Conservation (phyloP, 169 alveolate genomes). For the Cryptosporidium parvum region DNA sequence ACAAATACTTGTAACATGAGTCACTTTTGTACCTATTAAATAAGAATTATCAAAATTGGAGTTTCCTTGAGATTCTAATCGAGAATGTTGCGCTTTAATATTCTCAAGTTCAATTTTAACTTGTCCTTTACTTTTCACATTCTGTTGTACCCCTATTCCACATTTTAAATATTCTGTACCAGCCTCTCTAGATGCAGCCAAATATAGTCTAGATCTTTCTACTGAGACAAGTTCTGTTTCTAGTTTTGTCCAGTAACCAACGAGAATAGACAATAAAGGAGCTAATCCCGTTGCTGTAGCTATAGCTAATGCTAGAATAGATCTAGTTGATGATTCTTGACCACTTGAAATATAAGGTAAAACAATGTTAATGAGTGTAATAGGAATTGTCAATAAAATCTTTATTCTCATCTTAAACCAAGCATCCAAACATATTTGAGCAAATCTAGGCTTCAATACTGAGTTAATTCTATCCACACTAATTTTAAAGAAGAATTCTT, state of each 20-base stretch:
- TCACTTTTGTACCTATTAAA: slow-evolving; percentile 33
- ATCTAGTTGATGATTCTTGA: slow-evolving; percentile 24
- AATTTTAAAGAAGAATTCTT: slow-evolving; percentile 29
- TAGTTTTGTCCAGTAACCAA: slow-evolving; percentile 50
- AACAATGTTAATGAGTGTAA: slow-evolving; percentile 7
- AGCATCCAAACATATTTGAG: slow-evolving; percentile 34
- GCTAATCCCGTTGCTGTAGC: slow-evolving; percentile 41
- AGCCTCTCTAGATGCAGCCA: slow-evolving; percentile 62
- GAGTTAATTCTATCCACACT: slow-evolving; percentile 14
- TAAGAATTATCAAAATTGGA: slow-evolving; percentile 34
- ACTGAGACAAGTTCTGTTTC: slow-evolving; percentile 71
- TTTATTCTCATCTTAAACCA: slow-evolving; percentile 74
- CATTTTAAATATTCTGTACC: slow-evolving; percentile 2
- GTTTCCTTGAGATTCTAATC: slow-evolving; percentile 35
- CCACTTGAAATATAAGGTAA: slow-evolving; percentile 30
- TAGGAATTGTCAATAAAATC: slow-evolving; percentile 26
- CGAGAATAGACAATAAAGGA: slow-evolving; percentile 35
- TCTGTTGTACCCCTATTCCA: neutral
- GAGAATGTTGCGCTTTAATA: slow-evolving; percentile 36
- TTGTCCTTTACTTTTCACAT: neutral
- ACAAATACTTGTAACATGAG: neutral
- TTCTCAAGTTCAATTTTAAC: neutral
- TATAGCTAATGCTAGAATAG: slow-evolving; percentile 41
- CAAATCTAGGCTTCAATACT: slow-evolving; percentile 41
- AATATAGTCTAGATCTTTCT: slow-evolving; percentile 49